Evolutionary conservation across 1,284 basidiomycete genomes (phyloP).

Genomic region (Cryptococcus jaspeensis): DNA sequence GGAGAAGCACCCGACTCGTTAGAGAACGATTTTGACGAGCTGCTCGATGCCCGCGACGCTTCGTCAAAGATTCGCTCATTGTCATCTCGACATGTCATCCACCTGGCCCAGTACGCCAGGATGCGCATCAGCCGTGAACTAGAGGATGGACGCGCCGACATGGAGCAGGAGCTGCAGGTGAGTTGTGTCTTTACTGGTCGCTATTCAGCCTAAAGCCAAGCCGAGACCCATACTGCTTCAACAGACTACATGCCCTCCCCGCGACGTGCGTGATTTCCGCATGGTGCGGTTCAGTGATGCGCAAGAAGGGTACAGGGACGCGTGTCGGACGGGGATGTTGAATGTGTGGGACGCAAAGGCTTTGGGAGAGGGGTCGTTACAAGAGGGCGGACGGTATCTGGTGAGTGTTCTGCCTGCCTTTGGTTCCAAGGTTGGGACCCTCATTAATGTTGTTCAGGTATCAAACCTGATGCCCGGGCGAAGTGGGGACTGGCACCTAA

Average conservation of each 20-base stretch:
- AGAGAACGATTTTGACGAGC: constrained; percentile 39
- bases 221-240: constrained; percentile 2
- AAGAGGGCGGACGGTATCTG: constrained; percentile 67
- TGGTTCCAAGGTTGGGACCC: not conserved
- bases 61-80: constrained; percentile 49
- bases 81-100: constrained; percentile 58
- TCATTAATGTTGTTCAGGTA: constrained; percentile 49
- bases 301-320: constrained; percentile 56
- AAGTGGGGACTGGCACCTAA: constrained; percentile 63
- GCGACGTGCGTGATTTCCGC: constrained; percentile 76
- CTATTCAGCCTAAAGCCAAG: not conserved
- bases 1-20: constrained; percentile 23
- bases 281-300: constrained; percentile 75
- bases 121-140: constrained; percentile 58
- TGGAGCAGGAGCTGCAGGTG: constrained; percentile 70
- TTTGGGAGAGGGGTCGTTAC: constrained; percentile 60
- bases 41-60: constrained; percentile 42
- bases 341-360: constrained; percentile 78
- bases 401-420: constrained; percentile 41
- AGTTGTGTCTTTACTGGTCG: constrained; percentile 20
- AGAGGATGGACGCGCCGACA: constrained; percentile 59
- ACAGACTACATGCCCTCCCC: constrained; percentile 69
- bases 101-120: constrained; percentile 62
- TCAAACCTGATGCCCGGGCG: constrained; percentile 64
- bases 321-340: constrained; percentile 65